Percentiles rank a stretch among this genome's conserved stretches.
phyloP scores from a whole-genome alignment of 2,329 filamentous ascomycete genomes.

The Trichoderma sp. region DNA sequence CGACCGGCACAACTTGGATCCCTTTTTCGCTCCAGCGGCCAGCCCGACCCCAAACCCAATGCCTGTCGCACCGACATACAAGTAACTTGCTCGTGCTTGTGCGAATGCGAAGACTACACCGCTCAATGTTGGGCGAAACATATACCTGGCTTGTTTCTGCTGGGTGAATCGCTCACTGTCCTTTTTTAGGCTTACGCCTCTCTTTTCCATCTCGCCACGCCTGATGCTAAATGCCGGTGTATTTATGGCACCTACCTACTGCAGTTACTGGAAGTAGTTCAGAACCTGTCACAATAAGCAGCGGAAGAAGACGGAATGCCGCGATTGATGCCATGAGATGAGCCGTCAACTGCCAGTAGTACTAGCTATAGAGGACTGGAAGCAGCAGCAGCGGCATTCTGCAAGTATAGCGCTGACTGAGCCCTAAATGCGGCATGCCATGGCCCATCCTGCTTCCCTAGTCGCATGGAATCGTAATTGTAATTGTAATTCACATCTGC shows the following conservation, averaged over 20 bases:
- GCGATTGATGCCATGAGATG: too few relatives aligned
- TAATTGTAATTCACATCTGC: background rate
- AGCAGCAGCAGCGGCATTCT: background rate
- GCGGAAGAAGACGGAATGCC: background rate
- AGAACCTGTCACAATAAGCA: background rate
- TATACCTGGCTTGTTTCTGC: background rate
- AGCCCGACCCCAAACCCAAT: background rate
- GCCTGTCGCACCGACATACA: background rate
- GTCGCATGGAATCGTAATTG: too few relatives aligned
- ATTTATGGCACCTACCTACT: background rate
- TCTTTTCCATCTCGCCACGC: background rate
- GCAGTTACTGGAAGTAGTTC: background rate
- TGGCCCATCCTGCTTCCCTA: too few relatives aligned
- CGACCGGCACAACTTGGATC: background rate
- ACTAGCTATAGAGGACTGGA: background rate
- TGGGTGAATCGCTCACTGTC: background rate
- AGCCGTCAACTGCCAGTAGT: background rate
- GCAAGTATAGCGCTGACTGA: background rate
- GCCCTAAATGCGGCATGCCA: background rate
- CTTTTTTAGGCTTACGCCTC: background rate
- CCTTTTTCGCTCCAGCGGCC: background rate
- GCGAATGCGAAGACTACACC: slow-evolving; percentile 6
- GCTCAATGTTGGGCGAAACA: background rate
- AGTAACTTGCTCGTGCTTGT: background rate
- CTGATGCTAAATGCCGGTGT: background rate